Conservation (phyloP, 108 stramenopile species). For the Conticribra guillardii region DNA sequence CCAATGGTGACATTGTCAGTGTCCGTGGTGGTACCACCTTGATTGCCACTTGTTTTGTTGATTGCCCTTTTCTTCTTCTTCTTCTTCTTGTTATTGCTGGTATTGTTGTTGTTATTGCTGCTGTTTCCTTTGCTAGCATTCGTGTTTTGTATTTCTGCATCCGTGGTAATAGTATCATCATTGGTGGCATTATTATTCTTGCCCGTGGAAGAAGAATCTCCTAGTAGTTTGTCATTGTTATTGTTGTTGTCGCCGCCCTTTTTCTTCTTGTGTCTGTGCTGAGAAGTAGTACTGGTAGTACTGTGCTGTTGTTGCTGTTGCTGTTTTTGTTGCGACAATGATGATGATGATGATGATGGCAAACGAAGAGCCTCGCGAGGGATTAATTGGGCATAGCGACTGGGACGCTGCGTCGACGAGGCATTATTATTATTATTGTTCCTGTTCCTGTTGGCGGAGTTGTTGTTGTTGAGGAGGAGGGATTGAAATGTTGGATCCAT, state of each 20-base stretch:
- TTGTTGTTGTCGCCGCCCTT: too few relatives aligned
- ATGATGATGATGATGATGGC: background rate
- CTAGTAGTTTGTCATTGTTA: too few relatives aligned
- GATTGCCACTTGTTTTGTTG: background rate
- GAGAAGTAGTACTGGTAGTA: too few relatives aligned
- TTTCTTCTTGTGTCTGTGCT: too few relatives aligned
- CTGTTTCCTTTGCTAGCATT: too few relatives aligned
- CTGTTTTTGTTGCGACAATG: background rate
- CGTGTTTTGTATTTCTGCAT: too few relatives aligned
- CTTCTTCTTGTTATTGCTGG: too few relatives aligned
- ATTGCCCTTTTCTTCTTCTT: background rate
- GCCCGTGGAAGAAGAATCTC: too few relatives aligned
- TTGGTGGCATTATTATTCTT: too few relatives aligned
- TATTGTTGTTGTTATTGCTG: too few relatives aligned
- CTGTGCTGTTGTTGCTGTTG: background rate
- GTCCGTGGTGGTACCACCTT: background rate
- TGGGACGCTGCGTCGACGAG: slow-evolving; percentile 1
- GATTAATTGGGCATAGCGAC: slow-evolving; percentile 23
- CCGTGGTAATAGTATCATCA: too few relatives aligned
- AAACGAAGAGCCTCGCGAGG: slow-evolving; percentile 31
- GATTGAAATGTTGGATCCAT: slow-evolving; percentile 15
- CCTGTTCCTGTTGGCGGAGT: background rate
- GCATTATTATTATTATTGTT: background rate
- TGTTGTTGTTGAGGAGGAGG: slow-evolving; percentile 5
- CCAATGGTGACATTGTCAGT: background rate